phyloP scores from a whole-genome alignment of 2,329 filamentous ascomycete species.

The Epichloe amarillans region DNA sequence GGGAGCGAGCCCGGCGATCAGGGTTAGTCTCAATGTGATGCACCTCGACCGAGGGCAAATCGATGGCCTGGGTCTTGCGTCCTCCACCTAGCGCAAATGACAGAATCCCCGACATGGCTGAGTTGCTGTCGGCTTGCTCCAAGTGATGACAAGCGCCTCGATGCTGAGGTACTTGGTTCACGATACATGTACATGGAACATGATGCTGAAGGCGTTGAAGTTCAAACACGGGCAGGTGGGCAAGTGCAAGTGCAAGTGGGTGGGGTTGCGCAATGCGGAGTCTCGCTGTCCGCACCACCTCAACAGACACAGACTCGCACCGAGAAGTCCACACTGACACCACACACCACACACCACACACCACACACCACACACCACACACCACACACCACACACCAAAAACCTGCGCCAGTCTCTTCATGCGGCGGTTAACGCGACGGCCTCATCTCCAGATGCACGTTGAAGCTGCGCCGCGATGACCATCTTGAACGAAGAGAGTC shows the following conservation, averaged over 20 bases:
- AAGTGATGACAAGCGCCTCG: too few species aligned
- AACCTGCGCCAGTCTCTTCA: neutral
- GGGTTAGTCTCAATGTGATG: constrained; percentile 68
- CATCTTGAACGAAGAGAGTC: neutral
- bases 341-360: neutral
- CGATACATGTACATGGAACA: neutral
- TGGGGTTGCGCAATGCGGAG: neutral
- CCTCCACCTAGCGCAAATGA: constrained; percentile 18
- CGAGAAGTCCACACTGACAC: too few species aligned
- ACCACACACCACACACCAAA: neutral
- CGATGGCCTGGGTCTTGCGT: constrained; percentile 25
- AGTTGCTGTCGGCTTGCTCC: neutral
- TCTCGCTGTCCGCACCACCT: neutral
- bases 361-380: neutral
- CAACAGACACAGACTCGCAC: too few species aligned
- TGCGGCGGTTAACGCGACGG: neutral
- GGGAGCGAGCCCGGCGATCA: constrained; percentile 65
- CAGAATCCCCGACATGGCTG: constrained; percentile 20
- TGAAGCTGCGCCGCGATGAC: constrained; percentile 1
- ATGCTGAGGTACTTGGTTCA: neutral
- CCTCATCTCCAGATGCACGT: neutral
- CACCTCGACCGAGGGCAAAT: constrained; percentile 55
- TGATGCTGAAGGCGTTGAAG: constrained; percentile 3
- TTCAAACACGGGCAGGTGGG: neutral
- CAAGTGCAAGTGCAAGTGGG: neutral